Percentiles rank a stretch among this genome's conserved stretches.
Evolutionary conservation across 1,284 basidiomycete genomes (phyloP).

Genomic region (Irpex lacteus): DNA sequence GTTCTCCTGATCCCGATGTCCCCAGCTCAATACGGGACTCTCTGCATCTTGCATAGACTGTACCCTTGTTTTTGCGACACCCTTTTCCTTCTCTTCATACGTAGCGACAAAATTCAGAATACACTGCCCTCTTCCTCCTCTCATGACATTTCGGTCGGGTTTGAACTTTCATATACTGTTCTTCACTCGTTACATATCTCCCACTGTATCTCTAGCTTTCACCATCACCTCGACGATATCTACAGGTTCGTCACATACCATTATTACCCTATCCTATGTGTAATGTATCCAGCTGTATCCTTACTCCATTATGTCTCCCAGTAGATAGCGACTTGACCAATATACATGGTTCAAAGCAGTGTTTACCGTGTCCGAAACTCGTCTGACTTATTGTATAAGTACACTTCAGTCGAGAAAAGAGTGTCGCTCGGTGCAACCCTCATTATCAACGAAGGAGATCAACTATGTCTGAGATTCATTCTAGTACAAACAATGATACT

Average conservation of each 20-base stretch:
- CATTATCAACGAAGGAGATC: too few species aligned
- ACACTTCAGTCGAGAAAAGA: too few species aligned
- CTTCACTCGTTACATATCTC: neutral
- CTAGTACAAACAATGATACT: neutral
- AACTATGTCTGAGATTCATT: neutral
- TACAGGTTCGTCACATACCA: conserved; percentile 5
- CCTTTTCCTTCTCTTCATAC: neutral
- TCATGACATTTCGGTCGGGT: neutral
- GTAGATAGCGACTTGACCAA: neutral
- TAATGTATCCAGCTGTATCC: conserved; percentile 9
- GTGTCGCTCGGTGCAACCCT: too few species aligned
- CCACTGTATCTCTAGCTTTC: conserved; percentile 15
- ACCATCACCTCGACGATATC: neutral
- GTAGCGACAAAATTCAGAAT: neutral
- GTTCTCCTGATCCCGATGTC: conserved; percentile 8
- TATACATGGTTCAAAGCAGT: neutral
- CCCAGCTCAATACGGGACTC: conserved; percentile 12
- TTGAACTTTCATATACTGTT: neutral
- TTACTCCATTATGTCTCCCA: conserved; percentile 1
- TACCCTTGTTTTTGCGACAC: neutral
- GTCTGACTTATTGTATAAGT: too few species aligned
- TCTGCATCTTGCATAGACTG: conserved; percentile 7
- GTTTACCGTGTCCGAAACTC: neutral
- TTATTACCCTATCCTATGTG: conserved; percentile 5
- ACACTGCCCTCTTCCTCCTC: neutral